A percentile compares a stretch with the other conserved stretches of the same genome.
These are phyloP conservation scores for Pseudocercospora eumusae DNA, from an alignment of 2,329 filamentous ascomycete genomes.

Conservation along the genomic window DNA sequence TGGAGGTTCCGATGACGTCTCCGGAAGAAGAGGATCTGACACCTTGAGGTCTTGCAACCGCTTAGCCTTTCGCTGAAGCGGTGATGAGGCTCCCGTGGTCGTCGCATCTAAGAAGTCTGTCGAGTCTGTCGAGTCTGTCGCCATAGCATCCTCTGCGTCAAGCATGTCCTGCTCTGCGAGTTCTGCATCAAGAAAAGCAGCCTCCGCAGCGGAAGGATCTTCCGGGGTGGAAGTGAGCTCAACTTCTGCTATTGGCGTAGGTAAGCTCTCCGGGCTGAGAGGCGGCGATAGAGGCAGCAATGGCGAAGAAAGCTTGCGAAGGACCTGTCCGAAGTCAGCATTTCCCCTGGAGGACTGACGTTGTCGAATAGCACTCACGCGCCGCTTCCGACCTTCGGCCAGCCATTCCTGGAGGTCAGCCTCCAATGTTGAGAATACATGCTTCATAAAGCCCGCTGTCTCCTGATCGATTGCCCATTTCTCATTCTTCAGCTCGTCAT, in stretches of 20 bases:
- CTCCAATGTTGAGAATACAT: slow-evolving; percentile 33
- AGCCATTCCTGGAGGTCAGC: slow-evolving; percentile 19
- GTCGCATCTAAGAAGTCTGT: slow-evolving; percentile 1
- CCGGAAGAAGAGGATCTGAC: slow-evolving; percentile 50
- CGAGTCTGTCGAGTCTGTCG: background rate
- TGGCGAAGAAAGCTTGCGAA: slow-evolving; percentile 46
- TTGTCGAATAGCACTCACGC: slow-evolving; percentile 18
- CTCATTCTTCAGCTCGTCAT: slow-evolving; percentile 34
- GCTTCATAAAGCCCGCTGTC: slow-evolving; percentile 42
- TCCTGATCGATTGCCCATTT: slow-evolving; percentile 44
- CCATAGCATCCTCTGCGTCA: slow-evolving; percentile 25
- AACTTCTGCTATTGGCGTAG: slow-evolving; percentile 29
- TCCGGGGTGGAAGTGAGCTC: slow-evolving; percentile 36
- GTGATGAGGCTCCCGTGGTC: slow-evolving; percentile 27
- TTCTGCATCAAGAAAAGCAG: slow-evolving; percentile 29
- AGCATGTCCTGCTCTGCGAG: slow-evolving; percentile 38
- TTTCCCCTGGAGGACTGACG: background rate
- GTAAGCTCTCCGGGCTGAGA: slow-evolving; percentile 38
- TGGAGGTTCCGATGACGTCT: slow-evolving; percentile 36
- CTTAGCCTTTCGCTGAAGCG: slow-evolving; percentile 40
- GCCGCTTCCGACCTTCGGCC: slow-evolving; percentile 34
- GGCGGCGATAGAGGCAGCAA: slow-evolving; percentile 50
- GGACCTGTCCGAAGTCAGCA: slow-evolving; percentile 37
- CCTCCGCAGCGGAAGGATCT: slow-evolving; percentile 36
- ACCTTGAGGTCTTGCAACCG: slow-evolving; percentile 45